These are phyloP conservation scores for Pneumocystis murina DNA, from an alignment of 1,139 yeast species.

Conservation along the genomic window DNA sequence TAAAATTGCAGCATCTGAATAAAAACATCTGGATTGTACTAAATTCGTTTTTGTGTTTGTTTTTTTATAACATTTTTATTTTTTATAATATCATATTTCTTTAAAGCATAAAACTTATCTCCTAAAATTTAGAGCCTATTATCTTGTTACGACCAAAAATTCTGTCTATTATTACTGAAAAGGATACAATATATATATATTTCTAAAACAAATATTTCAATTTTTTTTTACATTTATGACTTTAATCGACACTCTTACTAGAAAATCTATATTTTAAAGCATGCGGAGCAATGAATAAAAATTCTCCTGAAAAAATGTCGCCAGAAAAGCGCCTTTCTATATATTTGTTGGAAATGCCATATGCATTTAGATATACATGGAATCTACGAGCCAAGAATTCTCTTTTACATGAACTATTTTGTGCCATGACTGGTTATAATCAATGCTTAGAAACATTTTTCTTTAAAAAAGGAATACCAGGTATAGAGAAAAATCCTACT, in stretches of 20 bases:
- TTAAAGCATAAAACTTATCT: not conserved
- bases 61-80: not conserved
- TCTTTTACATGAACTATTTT: constrained; percentile 37
- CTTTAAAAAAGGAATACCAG: constrained; percentile 32
- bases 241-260: not conserved
- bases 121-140: not conserved
- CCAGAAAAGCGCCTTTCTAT: not conserved
- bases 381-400: constrained; percentile 17
- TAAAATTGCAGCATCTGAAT: not conserved
- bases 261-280: not conserved
- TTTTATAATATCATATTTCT: not conserved
- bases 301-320: not conserved
- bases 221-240: not conserved
- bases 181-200: not conserved
- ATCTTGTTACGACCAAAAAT: not conserved
- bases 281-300: not conserved
- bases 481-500: constrained; percentile 21
- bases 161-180: not conserved
- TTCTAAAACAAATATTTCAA: not conserved
- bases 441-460: constrained; percentile 31
- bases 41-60: not conserved
- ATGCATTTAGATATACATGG: not conserved
- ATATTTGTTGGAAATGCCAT: not conserved
- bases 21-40: not conserved
- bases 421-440: constrained; percentile 39